Conservation (phyloP, 2,329 filamentous ascomycete genomes). For the Trichoderma koningiopsis region DNA sequence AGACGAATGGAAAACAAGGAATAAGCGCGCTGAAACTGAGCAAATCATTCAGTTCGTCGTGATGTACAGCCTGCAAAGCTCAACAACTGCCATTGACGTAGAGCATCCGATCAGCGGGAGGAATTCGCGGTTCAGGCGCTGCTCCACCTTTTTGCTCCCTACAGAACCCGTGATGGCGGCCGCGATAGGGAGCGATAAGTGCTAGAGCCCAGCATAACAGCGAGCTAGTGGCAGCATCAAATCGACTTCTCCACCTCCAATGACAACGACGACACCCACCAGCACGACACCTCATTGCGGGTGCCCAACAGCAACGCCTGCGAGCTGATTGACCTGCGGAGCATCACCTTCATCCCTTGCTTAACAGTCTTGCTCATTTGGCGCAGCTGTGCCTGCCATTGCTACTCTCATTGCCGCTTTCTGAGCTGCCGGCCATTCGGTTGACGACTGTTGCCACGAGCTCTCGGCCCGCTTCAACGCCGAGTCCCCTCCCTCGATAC, state of each 20-base stretch:
- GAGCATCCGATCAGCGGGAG: conserved; percentile 10
- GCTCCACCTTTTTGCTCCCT: conserved; percentile 11
- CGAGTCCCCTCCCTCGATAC: conserved; percentile 16
- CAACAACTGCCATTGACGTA: not conserved
- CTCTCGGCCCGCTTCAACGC: conserved; percentile 19
- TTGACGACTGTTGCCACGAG: conserved; percentile 1
- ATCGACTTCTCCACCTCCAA: conserved; percentile 15
- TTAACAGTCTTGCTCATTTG: not conserved
- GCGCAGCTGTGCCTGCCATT: not conserved
- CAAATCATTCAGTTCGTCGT: not conserved
- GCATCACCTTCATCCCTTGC: not conserved
- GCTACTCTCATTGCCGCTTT: not conserved
- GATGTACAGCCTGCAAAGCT: conserved; percentile 6
- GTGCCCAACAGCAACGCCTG: conserved; percentile 13
- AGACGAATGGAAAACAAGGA: not conserved
- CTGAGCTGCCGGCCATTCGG: not conserved
- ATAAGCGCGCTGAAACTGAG: not conserved
- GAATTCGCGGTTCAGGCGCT: not conserved
- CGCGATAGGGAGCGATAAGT: not conserved
- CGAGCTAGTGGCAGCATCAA: not conserved
- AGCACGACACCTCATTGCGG: not conserved
- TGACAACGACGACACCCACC: conserved; percentile 10
- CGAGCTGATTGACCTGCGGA: not conserved
- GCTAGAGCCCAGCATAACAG: conserved; percentile 22
- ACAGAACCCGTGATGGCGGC: not conserved